Base-by-base conservation (phyloP, 495 filamentous ascomycete species). In the Hapsidospora chrysogenum region DNA sequence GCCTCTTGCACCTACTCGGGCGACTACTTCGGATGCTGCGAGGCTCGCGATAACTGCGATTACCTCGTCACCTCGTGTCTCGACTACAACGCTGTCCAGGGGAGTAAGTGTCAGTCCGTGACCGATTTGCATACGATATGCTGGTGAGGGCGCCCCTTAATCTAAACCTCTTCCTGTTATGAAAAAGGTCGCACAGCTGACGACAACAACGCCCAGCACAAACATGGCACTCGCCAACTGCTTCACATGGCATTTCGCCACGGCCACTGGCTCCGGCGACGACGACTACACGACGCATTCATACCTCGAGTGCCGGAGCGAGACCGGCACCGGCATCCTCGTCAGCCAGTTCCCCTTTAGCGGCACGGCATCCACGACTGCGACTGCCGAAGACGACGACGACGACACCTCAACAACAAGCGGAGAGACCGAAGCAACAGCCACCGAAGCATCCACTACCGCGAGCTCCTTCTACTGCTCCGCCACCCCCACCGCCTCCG, bases 111-210 rank as follows among this genome's bases (percentile, higher is more conserved):
- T 20, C 13, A 33, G 11, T 20, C 23, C 1, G 18, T 20, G 4
- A 20, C 31, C 17, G 17, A 33, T n/a, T 33, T n/a, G 13, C 31
- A 33, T 20, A 21, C 31, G n/a, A 17, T 33, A 17, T 33, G 31
- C 31, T 33, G 31, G 31, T 33, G 14, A 33, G 31, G n/a, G n/a
- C n/a, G n/a, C n/a, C n/a, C n/a, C n/a, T n/a, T n/a, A n/a, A n/a
- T n/a, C n/a, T n/a, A n/a, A n/a, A n/a, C n/a, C n/a, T 14, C 17
- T 21, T 9, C 17, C 7, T 21, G 9, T n/a, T 33, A 11, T 10
- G 10, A 8, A 26, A 26, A 7, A 26, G 7, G 7, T n/a, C 7
- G 23, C n/a, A 7, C 23, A 26, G n/a, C 7, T 7, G 23, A 26
- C 7, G n/a, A 26, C 7, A 26, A 26, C 23, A 26, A 26, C n/a